Conservation (phyloP, 495 filamentous ascomycete species). For the Sphaerosporella brunnea region DNA sequence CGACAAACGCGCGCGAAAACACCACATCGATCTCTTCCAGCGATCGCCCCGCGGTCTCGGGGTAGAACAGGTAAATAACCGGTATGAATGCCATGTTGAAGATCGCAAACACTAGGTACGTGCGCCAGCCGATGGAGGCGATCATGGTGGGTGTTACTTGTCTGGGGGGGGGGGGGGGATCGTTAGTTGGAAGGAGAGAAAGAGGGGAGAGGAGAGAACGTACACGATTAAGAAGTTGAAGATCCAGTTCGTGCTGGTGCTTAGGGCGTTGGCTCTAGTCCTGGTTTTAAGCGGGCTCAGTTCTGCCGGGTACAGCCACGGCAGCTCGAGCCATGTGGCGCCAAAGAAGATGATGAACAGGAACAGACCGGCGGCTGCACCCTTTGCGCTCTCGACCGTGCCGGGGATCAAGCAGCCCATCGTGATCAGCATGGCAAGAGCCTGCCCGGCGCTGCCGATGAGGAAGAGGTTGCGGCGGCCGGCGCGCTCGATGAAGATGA, state of each 20-base stretch:
- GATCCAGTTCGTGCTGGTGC: conserved; percentile 11
- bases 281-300: conserved; percentile 55
- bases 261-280: conserved; percentile 40
- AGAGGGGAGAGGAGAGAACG: conserved; percentile 34
- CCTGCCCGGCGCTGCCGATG: conserved; percentile 47
- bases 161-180: not conserved
- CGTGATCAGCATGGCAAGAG: conserved; percentile 49
- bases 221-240: too few species aligned
- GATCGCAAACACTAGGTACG: conserved; percentile 27
- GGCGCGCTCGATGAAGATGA: conserved; percentile 56
- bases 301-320: conserved; percentile 42
- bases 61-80: conserved; percentile 26
- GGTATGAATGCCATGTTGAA: conserved; percentile 25
- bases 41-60: conserved; percentile 24
- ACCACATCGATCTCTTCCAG: conserved; percentile 28
- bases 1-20: conserved; percentile 13
- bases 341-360: conserved; percentile 23
- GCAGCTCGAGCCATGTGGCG: conserved; percentile 26
- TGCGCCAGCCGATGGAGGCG: conserved; percentile 24
- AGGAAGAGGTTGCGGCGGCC: conserved; percentile 53
- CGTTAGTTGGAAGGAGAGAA: not conserved
- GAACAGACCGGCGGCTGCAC: conserved; percentile 7
- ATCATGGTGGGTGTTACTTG: conserved; percentile 26
- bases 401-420: conserved; percentile 47
- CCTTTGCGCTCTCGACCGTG: not conserved